Base-by-base conservation (phyloP, 164 flowering plant species). In the Pachysandra terminalis region DNA sequence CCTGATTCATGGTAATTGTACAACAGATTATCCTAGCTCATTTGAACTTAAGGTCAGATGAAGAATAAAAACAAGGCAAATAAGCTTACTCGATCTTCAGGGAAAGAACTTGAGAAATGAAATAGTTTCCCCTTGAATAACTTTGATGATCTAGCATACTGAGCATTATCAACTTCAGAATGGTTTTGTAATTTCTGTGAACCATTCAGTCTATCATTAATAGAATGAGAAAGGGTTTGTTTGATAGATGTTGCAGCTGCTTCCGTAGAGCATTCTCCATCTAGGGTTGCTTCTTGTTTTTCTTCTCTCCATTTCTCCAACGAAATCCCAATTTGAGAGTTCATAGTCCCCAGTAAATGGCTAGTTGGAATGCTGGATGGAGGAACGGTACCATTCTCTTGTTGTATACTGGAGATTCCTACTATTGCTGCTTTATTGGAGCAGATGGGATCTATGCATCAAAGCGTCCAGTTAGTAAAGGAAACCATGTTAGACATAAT, bases 51-150 rank as follows among this genome's bases (percentile, higher is more conserved):
- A 10, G 51, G 51, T 45, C 51, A 45, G 19, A 60, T 53, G 45
- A 45, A 19, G 32, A 25, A 71, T 37, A 56, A 56, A 49, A 19
- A 24, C 9, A 19, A 56, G 25, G 35, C 37, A 3, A 32, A 32
- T 7, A 52, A 61, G 65, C 89, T 79, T 75, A 92, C 99, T 84
- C 87, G 76, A 56, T 86, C 93, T 73, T 78, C 81, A 63, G 98
- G 97, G 80, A 92, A 95, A 41, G 81, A 81, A 73, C 65, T 68
- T 51, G 99, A 92, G 80, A 95, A 95, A 65, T 82, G 57, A 75
- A 95, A 95, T 10, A 64, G 62, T 68, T 62, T 82, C 59, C 91
- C 91, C 51, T 71, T 74, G 72, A 92, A 95, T 55, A 95, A 79
- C 66, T 66, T 66, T 51, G 81, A 72, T 68, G 69, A 64, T 61